Conservation (phyloP, 2,329 filamentous ascomycete species). For the Aspergillus ochraceoroseus region DNA sequence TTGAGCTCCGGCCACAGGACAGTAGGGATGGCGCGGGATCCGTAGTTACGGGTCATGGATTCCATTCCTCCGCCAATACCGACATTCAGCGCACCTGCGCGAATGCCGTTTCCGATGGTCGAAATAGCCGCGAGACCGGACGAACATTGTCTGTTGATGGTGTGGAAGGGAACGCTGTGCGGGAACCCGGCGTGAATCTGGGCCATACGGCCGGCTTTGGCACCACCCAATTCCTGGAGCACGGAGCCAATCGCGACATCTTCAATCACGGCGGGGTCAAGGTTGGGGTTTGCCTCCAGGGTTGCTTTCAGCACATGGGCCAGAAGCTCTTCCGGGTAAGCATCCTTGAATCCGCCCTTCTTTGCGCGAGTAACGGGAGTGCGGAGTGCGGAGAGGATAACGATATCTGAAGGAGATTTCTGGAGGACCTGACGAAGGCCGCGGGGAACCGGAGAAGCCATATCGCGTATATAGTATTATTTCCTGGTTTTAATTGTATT, state of each 20-base stretch:
- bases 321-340: constrained; percentile 86
- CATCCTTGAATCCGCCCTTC: constrained; percentile 78
- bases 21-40: constrained; percentile 73
- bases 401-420: constrained; percentile 74
- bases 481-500: constrained; percentile 2
- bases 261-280: constrained; percentile 64
- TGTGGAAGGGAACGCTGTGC: constrained; percentile 69
- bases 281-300: constrained; percentile 64
- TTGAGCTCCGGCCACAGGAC: constrained; percentile 71
- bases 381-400: constrained; percentile 84
- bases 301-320: constrained; percentile 60
- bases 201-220: constrained; percentile 87
- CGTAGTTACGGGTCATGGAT: constrained; percentile 93
- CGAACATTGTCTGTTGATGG: constrained; percentile 81
- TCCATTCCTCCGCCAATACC: constrained; percentile 90
- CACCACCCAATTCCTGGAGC: constrained; percentile 82
- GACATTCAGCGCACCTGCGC: constrained; percentile 63
- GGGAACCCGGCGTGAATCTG: constrained; percentile 77
- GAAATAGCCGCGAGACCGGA: constrained; percentile 74
- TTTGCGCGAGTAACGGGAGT: constrained; percentile 80
- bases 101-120: constrained; percentile 67
- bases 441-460: constrained; percentile 51
- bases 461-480: constrained; percentile 27
- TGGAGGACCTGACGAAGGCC: constrained; percentile 71
- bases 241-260: constrained; percentile 86